A percentile compares a stretch with the other conserved stretches of the same genome.
phyloP scores from a whole-genome alignment of 768 basidiomycete species.

The Tylopilus balloui region DNA sequence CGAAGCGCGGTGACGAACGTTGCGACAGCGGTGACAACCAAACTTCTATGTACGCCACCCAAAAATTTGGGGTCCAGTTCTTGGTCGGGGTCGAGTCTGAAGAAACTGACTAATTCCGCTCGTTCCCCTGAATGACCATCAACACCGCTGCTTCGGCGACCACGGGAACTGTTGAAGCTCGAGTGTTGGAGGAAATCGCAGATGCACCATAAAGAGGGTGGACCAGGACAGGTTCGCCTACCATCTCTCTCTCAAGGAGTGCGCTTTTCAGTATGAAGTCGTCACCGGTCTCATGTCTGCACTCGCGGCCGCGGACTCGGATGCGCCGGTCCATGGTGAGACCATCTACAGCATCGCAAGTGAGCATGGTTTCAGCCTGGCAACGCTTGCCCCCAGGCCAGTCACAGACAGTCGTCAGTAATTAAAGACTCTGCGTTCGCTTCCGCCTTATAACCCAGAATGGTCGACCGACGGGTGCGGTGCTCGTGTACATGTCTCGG shows the following conservation, averaged over 20 bases:
- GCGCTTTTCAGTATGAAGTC: constrained; percentile 51
- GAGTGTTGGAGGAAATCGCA: constrained; percentile 55
- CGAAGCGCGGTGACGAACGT: not conserved
- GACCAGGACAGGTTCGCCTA: constrained; percentile 63
- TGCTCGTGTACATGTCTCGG: constrained; percentile 63
- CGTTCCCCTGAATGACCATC: constrained; percentile 42
- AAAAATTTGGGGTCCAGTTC: constrained; percentile 40
- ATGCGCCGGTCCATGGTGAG: constrained; percentile 64
- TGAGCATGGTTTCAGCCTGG: constrained; percentile 58
- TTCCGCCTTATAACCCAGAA: not conserved
- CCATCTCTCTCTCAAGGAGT: not conserved
- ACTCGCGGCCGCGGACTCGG: constrained; percentile 60
- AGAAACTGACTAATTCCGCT: constrained; percentile 43
- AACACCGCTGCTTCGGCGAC: constrained; percentile 32
- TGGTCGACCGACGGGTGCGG: constrained; percentile 43
- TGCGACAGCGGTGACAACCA: not conserved
- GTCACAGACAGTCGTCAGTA: constrained; percentile 36
- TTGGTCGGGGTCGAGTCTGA: constrained; percentile 68
- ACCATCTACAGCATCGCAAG: constrained; percentile 62
- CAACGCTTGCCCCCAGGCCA: constrained; percentile 62
- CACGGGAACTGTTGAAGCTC: constrained; percentile 44
- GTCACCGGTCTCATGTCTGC: constrained; percentile 65
- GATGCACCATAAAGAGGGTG: constrained; percentile 68
- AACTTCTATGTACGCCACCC: constrained; percentile 31
- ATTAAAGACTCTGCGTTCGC: not conserved